Percentiles rank a stretch among this genome's conserved stretches.
These are phyloP conservation scores for Sclerotinia nivalis DNA, from an alignment of 2,329 filamentous ascomycete species.

Conservation along the genomic window DNA sequence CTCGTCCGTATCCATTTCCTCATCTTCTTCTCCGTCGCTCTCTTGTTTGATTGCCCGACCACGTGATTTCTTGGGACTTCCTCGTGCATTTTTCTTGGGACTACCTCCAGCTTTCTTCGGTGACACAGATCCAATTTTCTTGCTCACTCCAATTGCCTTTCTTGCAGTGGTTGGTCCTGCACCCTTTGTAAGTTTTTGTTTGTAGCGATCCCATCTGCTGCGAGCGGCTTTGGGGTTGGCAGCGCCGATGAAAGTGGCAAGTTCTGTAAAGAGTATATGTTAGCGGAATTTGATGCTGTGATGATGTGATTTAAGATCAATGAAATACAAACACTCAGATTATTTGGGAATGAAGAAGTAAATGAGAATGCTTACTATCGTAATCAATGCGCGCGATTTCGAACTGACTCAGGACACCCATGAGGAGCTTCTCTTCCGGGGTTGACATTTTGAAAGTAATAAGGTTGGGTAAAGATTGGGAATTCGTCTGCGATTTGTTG, in stretches of 20 bases:
- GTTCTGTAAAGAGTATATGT: background rate
- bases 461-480: background rate
- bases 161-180: background rate
- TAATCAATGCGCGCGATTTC: background rate
- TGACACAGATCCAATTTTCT: background rate
- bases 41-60: background rate
- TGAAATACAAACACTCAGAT: background rate
- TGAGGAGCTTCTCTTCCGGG: background rate
- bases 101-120: background rate
- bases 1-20: background rate
- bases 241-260: background rate
- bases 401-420: background rate
- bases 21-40: background rate
- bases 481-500: background rate
- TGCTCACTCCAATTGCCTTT: background rate
- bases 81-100: background rate
- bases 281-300: background rate
- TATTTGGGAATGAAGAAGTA: background rate
- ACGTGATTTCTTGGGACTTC: background rate
- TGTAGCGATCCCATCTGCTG: slow-evolving; percentile 6
- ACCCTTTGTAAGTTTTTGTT: background rate
- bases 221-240: background rate
- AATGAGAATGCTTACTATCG: background rate
- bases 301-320: background rate
- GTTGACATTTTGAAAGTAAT: background rate